phyloP scores from a whole-genome alignment of 495 filamentous ascomycete genomes.

The Pyrenula aspistea region DNA sequence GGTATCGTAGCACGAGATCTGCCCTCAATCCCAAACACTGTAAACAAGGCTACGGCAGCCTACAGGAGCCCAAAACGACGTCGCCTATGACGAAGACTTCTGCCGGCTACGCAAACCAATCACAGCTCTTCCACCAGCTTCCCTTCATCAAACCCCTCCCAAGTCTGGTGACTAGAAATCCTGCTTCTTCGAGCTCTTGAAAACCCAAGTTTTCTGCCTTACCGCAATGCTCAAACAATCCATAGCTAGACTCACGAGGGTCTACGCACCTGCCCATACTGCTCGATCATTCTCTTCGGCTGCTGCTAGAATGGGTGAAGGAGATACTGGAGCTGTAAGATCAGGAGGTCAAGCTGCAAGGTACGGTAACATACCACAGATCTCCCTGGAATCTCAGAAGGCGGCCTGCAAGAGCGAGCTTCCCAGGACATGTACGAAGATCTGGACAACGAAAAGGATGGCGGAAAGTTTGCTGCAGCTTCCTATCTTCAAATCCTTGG shows the following conservation, averaged over 20 bases:
- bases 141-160: neutral
- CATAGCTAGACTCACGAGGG: constrained; percentile 41
- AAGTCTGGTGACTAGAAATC: neutral
- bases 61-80: neutral
- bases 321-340: constrained; percentile 56
- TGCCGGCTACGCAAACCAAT: neutral
- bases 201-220: constrained; percentile 1
- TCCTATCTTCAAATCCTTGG: neutral
- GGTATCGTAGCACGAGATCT: no score
- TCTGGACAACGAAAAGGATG: constrained; percentile 9
- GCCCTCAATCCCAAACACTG: no score
- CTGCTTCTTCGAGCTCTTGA: neutral
- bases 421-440: constrained; percentile 14
- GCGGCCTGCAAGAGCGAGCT: neutral
- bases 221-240: constrained; percentile 55
- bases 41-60: neutral
- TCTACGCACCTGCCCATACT: constrained; percentile 32
- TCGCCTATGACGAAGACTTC: neutral
- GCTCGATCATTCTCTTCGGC: constrained; percentile 52
- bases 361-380: constrained; percentile 19
- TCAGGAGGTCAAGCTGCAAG: constrained; percentile 20
- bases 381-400: no score
- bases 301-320: constrained; percentile 48
- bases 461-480: constrained; percentile 4
- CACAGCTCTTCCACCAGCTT: neutral